Percentiles rank a stretch among this genome's conserved stretches.
Evolutionary conservation across 805 yeast species (phyloP).

Genomic region (Suhomyces prunicola): DNA sequence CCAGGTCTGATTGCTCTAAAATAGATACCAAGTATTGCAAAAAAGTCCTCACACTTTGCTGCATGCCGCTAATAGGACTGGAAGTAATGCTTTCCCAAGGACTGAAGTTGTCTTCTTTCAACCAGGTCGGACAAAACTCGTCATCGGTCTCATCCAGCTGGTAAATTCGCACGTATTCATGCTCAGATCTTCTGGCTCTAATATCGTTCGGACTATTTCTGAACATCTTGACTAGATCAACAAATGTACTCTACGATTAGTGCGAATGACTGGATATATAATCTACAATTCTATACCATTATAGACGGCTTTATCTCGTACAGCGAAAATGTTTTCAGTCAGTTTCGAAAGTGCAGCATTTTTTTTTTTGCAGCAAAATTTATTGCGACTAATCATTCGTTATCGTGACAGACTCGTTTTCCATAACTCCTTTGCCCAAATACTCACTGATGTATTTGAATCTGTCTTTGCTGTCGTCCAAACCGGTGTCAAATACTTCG

Average conservation of each 20-base stretch:
- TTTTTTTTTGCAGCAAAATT: background rate
- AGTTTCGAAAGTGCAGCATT: background rate
- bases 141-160: background rate
- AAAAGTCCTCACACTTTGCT: background rate
- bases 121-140: constrained; percentile 6
- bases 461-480: constrained; percentile 55
- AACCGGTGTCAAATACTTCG: constrained; percentile 58
- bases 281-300: background rate
- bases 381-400: background rate
- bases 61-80: background rate
- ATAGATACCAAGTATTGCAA: background rate
- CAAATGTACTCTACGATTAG: background rate
- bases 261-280: background rate
- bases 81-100: background rate
- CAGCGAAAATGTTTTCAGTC: background rate
- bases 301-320: background rate
- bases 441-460: constrained; percentile 77
- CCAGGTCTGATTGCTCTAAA: background rate
- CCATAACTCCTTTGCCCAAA: constrained; percentile 86
- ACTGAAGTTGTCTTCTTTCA: background rate
- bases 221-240: background rate
- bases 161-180: background rate
- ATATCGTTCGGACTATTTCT: background rate
- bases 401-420: constrained; percentile 26
- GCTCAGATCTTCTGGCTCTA: background rate